A percentile compares a stretch with the other conserved stretches of the same genome.
phyloP scores from a whole-genome alignment of 164 flowering plant species.

The Hamamelis virginiana region DNA sequence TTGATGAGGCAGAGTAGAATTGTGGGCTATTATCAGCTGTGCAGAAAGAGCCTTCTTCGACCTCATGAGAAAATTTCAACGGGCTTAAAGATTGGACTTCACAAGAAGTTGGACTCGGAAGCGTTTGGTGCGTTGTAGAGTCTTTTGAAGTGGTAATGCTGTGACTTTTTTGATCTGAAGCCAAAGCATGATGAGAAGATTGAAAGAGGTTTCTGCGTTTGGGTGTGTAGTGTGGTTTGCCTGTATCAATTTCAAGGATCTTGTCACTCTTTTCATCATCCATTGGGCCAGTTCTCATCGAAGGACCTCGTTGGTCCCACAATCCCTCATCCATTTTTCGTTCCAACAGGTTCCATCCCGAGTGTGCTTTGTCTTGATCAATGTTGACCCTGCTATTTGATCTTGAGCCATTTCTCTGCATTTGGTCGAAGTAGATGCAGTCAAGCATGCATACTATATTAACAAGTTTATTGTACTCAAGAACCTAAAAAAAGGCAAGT shows the following conservation, averaged over 20 bases:
- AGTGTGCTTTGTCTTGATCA: slow-evolving; percentile 18
- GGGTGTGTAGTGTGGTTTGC: slow-evolving; percentile 22
- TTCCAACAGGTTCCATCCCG: slow-evolving; percentile 18
- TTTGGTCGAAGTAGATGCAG: background rate
- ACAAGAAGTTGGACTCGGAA: slow-evolving; percentile 31
- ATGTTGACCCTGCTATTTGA: slow-evolving; percentile 18
- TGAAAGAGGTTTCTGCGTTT: slow-evolving; percentile 36
- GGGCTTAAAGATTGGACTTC: slow-evolving; percentile 40
- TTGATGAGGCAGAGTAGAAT: slow-evolving; percentile 45
- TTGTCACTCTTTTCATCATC: slow-evolving; percentile 40
- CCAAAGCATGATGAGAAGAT: slow-evolving; percentile 21
- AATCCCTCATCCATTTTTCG: slow-evolving; percentile 14
- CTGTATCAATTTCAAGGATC: slow-evolving; percentile 43
- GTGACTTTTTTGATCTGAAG: slow-evolving; percentile 30
- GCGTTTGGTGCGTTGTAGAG: slow-evolving; percentile 30
- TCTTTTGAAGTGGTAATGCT: slow-evolving; percentile 39
- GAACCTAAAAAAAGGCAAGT: background rate
- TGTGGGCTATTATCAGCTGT: slow-evolving; percentile 52
- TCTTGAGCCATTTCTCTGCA: slow-evolving; percentile 54
- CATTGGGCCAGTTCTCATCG: slow-evolving; percentile 10
- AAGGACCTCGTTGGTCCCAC: slow-evolving; percentile 20
- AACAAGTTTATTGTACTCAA: background rate
- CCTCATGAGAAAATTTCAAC: slow-evolving; percentile 23
- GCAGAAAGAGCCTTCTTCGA: slow-evolving; percentile 36
- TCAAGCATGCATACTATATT: background rate